These are phyloP conservation scores for Spiraea crenata DNA, from an alignment of 331 rosid genomes.

Conservation along the genomic window DNA sequence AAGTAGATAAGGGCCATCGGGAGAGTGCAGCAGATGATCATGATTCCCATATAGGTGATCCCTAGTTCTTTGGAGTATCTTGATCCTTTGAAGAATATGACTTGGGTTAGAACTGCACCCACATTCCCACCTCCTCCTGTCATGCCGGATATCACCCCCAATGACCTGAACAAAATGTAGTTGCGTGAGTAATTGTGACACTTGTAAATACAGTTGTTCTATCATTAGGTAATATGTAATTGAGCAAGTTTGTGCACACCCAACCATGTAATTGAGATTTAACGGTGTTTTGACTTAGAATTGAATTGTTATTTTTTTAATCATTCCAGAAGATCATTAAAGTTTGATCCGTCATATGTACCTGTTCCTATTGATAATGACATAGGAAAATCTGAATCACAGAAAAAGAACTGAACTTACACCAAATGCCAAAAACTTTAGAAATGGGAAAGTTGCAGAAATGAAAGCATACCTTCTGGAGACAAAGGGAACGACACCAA, in stretches of 20 bases:
- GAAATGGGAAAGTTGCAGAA: neutral
- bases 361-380: too few relatives aligned
- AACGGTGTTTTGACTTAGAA: too few relatives aligned
- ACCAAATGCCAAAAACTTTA: neutral
- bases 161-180: constrained; percentile 49
- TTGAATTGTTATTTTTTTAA: too few relatives aligned
- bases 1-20: constrained; percentile 58
- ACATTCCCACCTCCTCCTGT: constrained; percentile 98
- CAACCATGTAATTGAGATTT: too few relatives aligned
- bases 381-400: too few relatives aligned
- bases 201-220: too few relatives aligned
- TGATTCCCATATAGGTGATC: constrained; percentile 74
- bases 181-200: too few relatives aligned
- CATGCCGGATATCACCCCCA: constrained; percentile 92
- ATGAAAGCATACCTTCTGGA: constrained; percentile 63
- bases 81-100: constrained; percentile 83
- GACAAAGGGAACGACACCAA: constrained; percentile 94
- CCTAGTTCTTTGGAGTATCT: constrained; percentile 69
- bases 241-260: too few relatives aligned
- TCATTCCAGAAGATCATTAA: too few relatives aligned
- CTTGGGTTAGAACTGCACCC: constrained; percentile 81
- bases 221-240: too few relatives aligned
- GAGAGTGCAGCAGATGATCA: constrained; percentile 71
- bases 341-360: too few relatives aligned
- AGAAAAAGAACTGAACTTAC: neutral